Evolutionary conservation across 148 eudicot species (phyloP), one percentile per base, ranked within the genome.

Genomic region (Heliamphora exappendiculata): DNA sequence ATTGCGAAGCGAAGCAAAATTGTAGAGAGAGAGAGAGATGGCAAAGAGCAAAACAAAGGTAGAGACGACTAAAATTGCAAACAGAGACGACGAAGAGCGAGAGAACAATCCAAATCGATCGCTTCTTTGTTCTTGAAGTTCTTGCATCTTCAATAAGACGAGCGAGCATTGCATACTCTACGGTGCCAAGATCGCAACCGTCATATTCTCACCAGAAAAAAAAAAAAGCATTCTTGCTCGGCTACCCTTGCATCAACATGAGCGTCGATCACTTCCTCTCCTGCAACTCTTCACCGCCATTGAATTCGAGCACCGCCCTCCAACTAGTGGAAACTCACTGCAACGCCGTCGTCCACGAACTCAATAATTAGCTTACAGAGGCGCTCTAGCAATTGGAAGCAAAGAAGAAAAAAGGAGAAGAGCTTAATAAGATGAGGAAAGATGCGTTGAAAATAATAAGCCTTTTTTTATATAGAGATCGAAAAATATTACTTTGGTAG

Each of bases 81-180:
- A n/a, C n/a, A n/a, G n/a, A n/a, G n/a, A n/a, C n/a, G n/a, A n/a
- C n/a, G n/a, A n/a, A n/a, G n/a, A n/a, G n/a, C n/a, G n/a, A n/a
- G n/a, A n/a, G n/a, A n/a, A n/a, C n/a, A n/a, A n/a, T n/a, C n/a
- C n/a, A n/a, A n/a, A n/a, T n/a, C n/a, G n/a, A n/a, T n/a, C n/a
- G n/a, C n/a, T n/a, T n/a, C n/a, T n/a, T n/a, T n/a, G n/a, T n/a
- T n/a, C n/a, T n/a, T n/a, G n/a, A n/a, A n/a, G n/a, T n/a, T n/a
- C n/a, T n/a, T n/a, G 85, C 11, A 60, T 85, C 10, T 80, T 82
- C 29, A 85, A 80, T 78, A 85, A 85, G 73, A 83, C 82, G 3
- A 82, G 82, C 62, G 85, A 85, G 68, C 79, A 82, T 2, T 75
- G 72, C 67, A 82, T 79, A 3, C 74, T 82, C 0, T 82, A 85